phyloP scores from a whole-genome alignment of 1,284 basidiomycete genomes.

The Puccinia novopanici region DNA sequence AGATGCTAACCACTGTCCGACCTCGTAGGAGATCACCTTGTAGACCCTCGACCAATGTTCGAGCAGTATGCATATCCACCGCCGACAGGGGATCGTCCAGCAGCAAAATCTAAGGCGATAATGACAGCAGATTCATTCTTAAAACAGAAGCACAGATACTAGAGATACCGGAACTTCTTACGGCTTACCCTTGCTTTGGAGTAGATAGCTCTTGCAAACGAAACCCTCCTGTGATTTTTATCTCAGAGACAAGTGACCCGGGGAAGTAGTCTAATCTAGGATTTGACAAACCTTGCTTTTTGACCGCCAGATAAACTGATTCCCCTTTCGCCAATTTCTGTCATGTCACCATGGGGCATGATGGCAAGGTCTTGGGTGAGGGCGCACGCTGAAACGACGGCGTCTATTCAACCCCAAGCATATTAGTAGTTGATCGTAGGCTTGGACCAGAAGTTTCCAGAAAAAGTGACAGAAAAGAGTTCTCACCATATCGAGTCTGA shows the following conservation, averaged over 20 bases:
- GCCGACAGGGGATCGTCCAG: conserved; percentile 47
- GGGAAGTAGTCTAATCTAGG: not conserved
- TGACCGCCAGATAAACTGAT: conserved; percentile 51
- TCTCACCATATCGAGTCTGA: conserved; percentile 38
- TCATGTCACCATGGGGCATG: conserved; percentile 49
- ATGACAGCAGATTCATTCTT: not conserved
- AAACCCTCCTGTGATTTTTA: conserved; percentile 35
- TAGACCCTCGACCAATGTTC: conserved; percentile 40
- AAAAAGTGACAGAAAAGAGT: not conserved
- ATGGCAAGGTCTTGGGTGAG: conserved; percentile 44
- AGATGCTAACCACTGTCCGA: conserved; percentile 46
- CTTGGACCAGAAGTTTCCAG: not conserved
- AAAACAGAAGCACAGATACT: not conserved
- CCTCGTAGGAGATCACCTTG: conserved; percentile 37
- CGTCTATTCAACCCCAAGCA: conserved; percentile 26
- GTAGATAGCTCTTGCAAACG: conserved; percentile 47
- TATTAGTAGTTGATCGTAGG: not conserved
- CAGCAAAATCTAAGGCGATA: conserved; percentile 28
- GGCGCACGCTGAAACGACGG: conserved; percentile 42
- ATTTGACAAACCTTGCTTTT: conserved; percentile 48
- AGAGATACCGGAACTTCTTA: too few relatives aligned
- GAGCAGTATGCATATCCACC: conserved; percentile 42
- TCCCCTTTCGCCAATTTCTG: conserved; percentile 51
- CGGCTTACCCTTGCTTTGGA: conserved; percentile 41
- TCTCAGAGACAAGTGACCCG: not conserved